These are phyloP conservation scores for Podospora australis DNA, from an alignment of 495 filamentous ascomycete genomes.

Conservation along the genomic window DNA sequence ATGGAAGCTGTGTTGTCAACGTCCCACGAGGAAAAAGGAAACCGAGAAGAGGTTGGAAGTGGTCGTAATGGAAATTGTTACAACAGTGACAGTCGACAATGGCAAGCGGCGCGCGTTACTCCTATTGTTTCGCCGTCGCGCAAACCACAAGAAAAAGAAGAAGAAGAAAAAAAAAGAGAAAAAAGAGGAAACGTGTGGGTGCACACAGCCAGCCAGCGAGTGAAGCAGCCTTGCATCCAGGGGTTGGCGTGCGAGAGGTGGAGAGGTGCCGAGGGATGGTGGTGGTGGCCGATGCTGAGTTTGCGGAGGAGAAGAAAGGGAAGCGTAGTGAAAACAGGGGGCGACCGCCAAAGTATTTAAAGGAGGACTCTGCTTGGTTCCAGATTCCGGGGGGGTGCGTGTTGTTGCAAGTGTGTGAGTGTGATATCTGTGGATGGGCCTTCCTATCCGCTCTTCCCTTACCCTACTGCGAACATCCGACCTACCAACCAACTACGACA, in stretches of 20 bases:
- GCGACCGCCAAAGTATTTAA: constrained; percentile 11
- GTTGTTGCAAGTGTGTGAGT: too few relatives aligned
- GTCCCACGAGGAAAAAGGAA: too few relatives aligned
- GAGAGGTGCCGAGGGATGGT: background rate
- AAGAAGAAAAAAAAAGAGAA: too few relatives aligned
- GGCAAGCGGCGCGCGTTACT: too few relatives aligned
- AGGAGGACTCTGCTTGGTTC: constrained; percentile 1
- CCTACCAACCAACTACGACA: too few relatives aligned
- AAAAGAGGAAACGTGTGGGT: background rate
- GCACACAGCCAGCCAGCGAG: background rate
- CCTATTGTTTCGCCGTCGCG: too few relatives aligned
- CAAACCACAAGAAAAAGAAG: too few relatives aligned
- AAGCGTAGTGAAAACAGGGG: constrained; percentile 2
- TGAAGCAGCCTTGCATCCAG: background rate
- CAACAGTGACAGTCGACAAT: too few relatives aligned
- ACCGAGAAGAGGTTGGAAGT: too few relatives aligned
- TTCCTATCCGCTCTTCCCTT: too few relatives aligned
- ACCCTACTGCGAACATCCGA: too few relatives aligned
- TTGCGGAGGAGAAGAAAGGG: constrained; percentile 8
- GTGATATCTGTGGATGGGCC: background rate
- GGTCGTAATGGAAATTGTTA: too few relatives aligned
- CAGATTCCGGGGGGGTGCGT: background rate
- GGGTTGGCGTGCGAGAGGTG: background rate
- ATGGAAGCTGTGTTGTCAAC: background rate
- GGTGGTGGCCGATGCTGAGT: background rate